Percentiles rank a stretch among this genome's conserved stretches.
Conservation (phyloP, 1,139 yeast species). For the Pichia sp. region DNA sequence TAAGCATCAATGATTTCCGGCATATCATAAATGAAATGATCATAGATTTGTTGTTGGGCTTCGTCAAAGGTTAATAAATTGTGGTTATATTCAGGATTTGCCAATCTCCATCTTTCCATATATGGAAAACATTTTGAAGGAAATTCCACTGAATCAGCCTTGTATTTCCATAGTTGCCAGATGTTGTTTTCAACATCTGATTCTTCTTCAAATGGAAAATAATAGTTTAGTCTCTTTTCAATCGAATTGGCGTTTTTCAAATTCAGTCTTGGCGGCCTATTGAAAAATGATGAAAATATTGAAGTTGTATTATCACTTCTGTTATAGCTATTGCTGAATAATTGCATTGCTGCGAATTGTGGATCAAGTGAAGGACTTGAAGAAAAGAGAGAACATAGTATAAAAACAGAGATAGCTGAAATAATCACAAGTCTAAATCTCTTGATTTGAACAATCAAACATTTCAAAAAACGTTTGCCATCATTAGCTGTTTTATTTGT, state of each 20-base stretch:
- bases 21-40: conserved; percentile 40
- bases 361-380: not conserved
- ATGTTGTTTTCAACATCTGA: conserved; percentile 56
- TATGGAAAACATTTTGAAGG: conserved; percentile 40
- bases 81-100: conserved; percentile 56
- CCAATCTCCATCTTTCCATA: conserved; percentile 43
- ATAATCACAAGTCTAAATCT: conserved; percentile 3
- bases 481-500: too few relatives aligned
- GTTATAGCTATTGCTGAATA: not conserved
- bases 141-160: conserved; percentile 45
- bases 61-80: conserved; percentile 54
- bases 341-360: not conserved
- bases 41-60: conserved; percentile 45
- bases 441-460: conserved; percentile 1
- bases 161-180: conserved; percentile 94
- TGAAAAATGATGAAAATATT: conserved; percentile 2
- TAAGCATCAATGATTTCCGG: conserved; percentile 59
- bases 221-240: conserved; percentile 39
- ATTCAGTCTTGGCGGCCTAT: conserved; percentile 17
- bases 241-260: conserved; percentile 18
- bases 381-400: conserved; percentile 1
- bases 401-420: conserved; percentile 1
- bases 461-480: too few relatives aligned
- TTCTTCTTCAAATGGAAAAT: conserved; percentile 60
- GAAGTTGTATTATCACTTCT: not conserved